Percentiles rank a stretch among this genome's conserved stretches.
phyloP scores from a whole-genome alignment of 2,329 filamentous ascomycete genomes.

The Dothideomycetidae sp. region DNA sequence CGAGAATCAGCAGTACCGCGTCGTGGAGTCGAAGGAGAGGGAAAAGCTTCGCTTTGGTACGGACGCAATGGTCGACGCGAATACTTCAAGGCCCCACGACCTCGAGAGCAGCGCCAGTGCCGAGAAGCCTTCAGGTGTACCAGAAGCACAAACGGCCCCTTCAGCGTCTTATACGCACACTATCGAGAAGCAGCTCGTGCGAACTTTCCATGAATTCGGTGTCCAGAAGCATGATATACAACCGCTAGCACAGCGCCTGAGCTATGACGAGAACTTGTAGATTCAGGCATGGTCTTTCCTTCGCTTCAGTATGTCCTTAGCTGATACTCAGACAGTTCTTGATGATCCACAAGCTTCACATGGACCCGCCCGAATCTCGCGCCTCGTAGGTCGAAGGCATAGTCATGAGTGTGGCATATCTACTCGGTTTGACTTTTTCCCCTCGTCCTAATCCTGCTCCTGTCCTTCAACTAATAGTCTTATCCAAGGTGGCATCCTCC shows the following conservation, averaged over 20 bases:
- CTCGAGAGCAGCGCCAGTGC: background rate
- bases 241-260: conserved; percentile 38
- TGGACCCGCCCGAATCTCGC: conserved; percentile 29
- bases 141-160: background rate
- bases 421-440: conserved; percentile 18
- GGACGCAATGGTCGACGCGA: too few species aligned
- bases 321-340: conserved; percentile 30
- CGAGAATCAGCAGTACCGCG: conserved; percentile 38
- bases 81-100: background rate
- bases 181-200: conserved; percentile 21
- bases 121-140: background rate
- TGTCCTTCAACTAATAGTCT: background rate
- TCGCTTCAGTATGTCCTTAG: background rate
- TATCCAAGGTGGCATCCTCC: conserved; percentile 25
- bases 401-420: conserved; percentile 27
- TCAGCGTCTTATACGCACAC: background rate
- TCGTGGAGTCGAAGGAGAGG: conserved; percentile 34
- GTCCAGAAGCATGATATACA: conserved; percentile 31
- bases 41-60: conserved; percentile 18
- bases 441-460: background rate
- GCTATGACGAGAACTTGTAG: conserved; percentile 35
- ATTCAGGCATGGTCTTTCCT: conserved; percentile 22
- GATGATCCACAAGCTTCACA: conserved; percentile 44
- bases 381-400: conserved; percentile 34
- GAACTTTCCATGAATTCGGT: conserved; percentile 37